Conservation (phyloP, 495 filamentous ascomycete species). For the Mytilinidion resinicola region DNA sequence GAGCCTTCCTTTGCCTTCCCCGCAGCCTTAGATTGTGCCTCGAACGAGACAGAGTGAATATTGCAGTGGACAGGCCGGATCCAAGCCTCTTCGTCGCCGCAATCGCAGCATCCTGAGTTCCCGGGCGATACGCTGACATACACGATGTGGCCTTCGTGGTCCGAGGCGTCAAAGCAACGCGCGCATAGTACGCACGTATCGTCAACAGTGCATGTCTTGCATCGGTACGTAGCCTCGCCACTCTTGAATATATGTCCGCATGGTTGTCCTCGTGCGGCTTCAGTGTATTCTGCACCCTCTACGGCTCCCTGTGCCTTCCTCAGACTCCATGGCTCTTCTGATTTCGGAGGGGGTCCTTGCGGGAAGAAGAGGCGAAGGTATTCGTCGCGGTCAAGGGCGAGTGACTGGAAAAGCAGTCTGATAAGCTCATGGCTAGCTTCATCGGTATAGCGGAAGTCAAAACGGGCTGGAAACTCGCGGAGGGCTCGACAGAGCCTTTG, state of each 20-base stretch:
- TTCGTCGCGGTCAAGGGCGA: slow-evolving; percentile 65
- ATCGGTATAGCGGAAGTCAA: slow-evolving; percentile 66
- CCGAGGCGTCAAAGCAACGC: slow-evolving; percentile 83
- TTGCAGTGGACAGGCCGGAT: slow-evolving; percentile 79
- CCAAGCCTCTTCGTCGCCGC: slow-evolving; percentile 94
- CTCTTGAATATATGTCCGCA: slow-evolving; percentile 94
- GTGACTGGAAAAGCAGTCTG: slow-evolving; percentile 74
- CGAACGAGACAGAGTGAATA: slow-evolving; percentile 67
- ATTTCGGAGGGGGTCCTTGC: slow-evolving; percentile 54
- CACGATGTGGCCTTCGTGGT: slow-evolving; percentile 90
- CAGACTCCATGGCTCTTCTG: slow-evolving; percentile 58
- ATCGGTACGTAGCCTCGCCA: slow-evolving; percentile 88
- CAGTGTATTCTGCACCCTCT: slow-evolving; percentile 91
- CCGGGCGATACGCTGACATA: slow-evolving; percentile 77
- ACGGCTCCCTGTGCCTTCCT: slow-evolving; percentile 81
- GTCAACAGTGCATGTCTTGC: slow-evolving; percentile 84
- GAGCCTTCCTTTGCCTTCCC: slow-evolving; percentile 58
- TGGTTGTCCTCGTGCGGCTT: slow-evolving; percentile 84
- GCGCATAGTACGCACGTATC: slow-evolving; percentile 44
- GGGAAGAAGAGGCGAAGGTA: slow-evolving; percentile 76
- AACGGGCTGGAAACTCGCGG: slow-evolving; percentile 59
- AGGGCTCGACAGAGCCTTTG: slow-evolving; percentile 69
- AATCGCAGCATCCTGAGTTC: slow-evolving; percentile 94
- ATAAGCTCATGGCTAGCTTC: slow-evolving; percentile 63
- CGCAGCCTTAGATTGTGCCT: slow-evolving; percentile 45